Evolutionary conservation across 495 filamentous ascomycete genomes (phyloP), one percentile per base, ranked within the genome.

Genomic region (Podospora tetraspora): DNA sequence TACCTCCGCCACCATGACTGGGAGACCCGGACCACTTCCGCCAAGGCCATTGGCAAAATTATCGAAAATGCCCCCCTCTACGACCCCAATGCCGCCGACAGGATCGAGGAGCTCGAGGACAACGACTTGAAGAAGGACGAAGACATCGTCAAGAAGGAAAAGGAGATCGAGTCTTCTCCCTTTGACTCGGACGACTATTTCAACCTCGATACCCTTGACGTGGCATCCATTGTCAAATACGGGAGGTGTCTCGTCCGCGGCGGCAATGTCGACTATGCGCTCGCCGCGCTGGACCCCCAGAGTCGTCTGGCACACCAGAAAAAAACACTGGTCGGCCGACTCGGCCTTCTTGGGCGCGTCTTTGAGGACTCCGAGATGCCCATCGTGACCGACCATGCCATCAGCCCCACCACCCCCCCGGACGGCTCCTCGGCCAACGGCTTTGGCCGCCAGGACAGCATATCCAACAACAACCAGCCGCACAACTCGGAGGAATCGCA

Each of bases 1-100:
- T 97, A 96, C 78, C 85, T 98, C 19, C 86, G 90, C 66, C 92
- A 93, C 66, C 97, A 93, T 75, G 92, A 91, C 68, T 99, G 95
- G 95, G 95, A 99, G 70, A 97, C 95, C 10, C 85, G 95, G 37
- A 92, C 87, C 58, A 94, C 96, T 59, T 89, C 95, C 57, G 92
- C 95, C 68, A 95, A 92, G 75, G 95, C 96, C 6, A 90, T 99
- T 65, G 92, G 93, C 59, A 90, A 93, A 64, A 97, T 99, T 71
- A 88, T 95, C 66, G 88, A 94, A 27, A 93, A 97, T 82, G 93
- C 94, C 0, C 88, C 92, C 60, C 78, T 83, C 57, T 98, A 92
- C 74, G 92, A 99, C 66, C 96, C 95, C 1, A 98, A 99, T 76
- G 84, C 79, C n/a, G 77, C 76, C 37, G 83, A 85, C 29, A 73